These are phyloP conservation scores for Solanum dulcamara DNA, from an alignment of 257 asterid genomes.

Conservation along the genomic window DNA sequence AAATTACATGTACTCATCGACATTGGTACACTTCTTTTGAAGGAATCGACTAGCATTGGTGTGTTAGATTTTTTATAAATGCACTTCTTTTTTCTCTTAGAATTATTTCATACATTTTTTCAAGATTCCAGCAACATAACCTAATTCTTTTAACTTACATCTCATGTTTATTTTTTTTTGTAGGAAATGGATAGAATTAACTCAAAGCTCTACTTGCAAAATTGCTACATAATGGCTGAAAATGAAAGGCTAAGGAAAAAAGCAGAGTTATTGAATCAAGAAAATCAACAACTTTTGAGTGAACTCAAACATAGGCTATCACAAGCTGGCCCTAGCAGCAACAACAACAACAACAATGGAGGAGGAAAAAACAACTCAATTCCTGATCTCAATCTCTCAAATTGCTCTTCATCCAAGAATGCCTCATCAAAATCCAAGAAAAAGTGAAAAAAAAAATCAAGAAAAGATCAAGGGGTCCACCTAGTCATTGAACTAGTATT, in stretches of 20 bases:
- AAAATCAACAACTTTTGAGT: conserved; percentile 53
- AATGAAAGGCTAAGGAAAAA: conserved; percentile 70
- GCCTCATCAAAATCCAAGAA: conserved; percentile 37
- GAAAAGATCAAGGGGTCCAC: not conserved
- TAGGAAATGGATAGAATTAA: conserved; percentile 56
- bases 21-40: not conserved
- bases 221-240: conserved; percentile 63
- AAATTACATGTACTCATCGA: not conserved
- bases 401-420: conserved; percentile 20
- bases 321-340: conserved; percentile 14
- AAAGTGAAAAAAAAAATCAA: conserved; percentile 12
- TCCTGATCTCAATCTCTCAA: conserved; percentile 24
- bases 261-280: conserved; percentile 73
- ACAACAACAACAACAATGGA: not conserved
- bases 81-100: not conserved
- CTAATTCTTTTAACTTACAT: not conserved
- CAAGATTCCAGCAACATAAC: not conserved
- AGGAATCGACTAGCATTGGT: too few species aligned
- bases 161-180: not conserved
- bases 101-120: not conserved
- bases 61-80: not conserved
- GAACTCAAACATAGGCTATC: conserved; percentile 56
- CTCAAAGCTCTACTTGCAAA: conserved; percentile 62
- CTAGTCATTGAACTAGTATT: not conserved
- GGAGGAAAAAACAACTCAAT: conserved; percentile 2